Conservation (phyloP, 1,284 basidiomycete genomes). For the Xerocomus minutiporus region DNA sequence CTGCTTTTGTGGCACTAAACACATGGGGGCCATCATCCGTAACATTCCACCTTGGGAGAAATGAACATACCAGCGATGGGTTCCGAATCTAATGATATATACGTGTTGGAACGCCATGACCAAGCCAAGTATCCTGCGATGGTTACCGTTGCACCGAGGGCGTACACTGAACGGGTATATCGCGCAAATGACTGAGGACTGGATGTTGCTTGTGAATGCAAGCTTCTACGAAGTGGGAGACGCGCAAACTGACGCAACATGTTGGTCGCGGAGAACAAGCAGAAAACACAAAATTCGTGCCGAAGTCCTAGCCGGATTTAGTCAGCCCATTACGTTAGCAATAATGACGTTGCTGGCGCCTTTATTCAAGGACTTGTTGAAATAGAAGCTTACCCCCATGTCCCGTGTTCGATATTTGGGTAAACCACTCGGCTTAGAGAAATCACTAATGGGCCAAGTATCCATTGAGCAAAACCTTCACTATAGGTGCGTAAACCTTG, state of each 20-base stretch:
- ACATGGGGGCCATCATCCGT: background rate
- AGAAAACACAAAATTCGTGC: slow-evolving; percentile 19
- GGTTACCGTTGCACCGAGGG: slow-evolving; percentile 26
- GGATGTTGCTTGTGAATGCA: slow-evolving; percentile 24
- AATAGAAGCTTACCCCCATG: no score
- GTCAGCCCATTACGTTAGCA: background rate
- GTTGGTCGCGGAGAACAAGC: slow-evolving; percentile 1
- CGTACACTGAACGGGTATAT: slow-evolving; percentile 23
- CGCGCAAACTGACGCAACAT: slow-evolving; percentile 39
- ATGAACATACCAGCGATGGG: slow-evolving; percentile 19
- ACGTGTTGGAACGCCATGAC: slow-evolving; percentile 22
- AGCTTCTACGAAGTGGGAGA: slow-evolving; percentile 27
- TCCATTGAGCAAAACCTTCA: no score
- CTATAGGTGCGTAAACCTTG: no score
- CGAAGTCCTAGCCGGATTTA: background rate
- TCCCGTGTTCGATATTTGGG: no score
- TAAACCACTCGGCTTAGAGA: no score
- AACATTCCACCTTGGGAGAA: background rate
- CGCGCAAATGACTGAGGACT: slow-evolving; percentile 12
- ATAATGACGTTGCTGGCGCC: background rate
- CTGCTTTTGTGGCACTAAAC: slow-evolving; percentile 17
- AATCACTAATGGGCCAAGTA: no score
- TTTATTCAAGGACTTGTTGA: no score
- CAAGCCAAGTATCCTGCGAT: slow-evolving; percentile 28
- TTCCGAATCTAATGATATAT: slow-evolving; percentile 31